Percentiles rank a stretch among this genome's conserved stretches.
Evolutionary conservation across 1,284 basidiomycete genomes (phyloP).

Genomic region (Ganoderma lucidum): DNA sequence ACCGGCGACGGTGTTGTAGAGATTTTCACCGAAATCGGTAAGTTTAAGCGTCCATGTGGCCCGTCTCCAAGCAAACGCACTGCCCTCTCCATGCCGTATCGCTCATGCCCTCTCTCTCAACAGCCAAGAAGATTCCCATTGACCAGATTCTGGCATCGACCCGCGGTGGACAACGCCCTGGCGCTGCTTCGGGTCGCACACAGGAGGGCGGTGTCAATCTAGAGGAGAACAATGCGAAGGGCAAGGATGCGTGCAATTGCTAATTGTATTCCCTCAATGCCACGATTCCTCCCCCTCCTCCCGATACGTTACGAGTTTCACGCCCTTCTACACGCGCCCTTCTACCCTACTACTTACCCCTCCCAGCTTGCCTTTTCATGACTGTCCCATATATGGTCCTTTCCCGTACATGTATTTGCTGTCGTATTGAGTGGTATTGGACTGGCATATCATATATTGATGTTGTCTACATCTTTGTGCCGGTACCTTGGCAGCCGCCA

Average conservation of each 20-base stretch:
- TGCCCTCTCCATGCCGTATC: slow-evolving; percentile 22
- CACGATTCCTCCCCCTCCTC: slow-evolving; percentile 24
- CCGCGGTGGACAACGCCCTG: slow-evolving; percentile 68
- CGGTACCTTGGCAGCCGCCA: neutral
- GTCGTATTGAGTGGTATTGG: slow-evolving; percentile 39
- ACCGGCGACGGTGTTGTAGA: slow-evolving; percentile 97
- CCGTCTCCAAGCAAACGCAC: slow-evolving; percentile 10
- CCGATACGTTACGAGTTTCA: slow-evolving; percentile 32
- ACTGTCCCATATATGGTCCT: slow-evolving; percentile 44
- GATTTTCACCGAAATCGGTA: slow-evolving; percentile 98
- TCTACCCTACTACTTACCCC: slow-evolving; percentile 34
- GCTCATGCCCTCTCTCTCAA: neutral
- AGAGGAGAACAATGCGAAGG: slow-evolving; percentile 70
- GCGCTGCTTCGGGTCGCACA: slow-evolving; percentile 61
- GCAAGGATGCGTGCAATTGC: slow-evolving; percentile 85
- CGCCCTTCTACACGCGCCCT: slow-evolving; percentile 34
- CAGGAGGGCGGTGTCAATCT: slow-evolving; percentile 77
- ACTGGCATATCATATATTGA: slow-evolving; percentile 34
- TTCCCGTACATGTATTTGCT: slow-evolving; percentile 46
- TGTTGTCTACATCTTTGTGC: slow-evolving; percentile 23
- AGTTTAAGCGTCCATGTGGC: slow-evolving; percentile 36
- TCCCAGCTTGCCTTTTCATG: slow-evolving; percentile 34
- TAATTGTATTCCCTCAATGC: slow-evolving; percentile 35
- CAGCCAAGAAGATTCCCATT: slow-evolving; percentile 96
- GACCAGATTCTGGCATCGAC: slow-evolving; percentile 89